Percentiles rank a stretch among this genome's conserved stretches.
Evolutionary conservation across 2,329 filamentous ascomycete genomes (phyloP).

Genomic region (Aspergillus ibericus): DNA sequence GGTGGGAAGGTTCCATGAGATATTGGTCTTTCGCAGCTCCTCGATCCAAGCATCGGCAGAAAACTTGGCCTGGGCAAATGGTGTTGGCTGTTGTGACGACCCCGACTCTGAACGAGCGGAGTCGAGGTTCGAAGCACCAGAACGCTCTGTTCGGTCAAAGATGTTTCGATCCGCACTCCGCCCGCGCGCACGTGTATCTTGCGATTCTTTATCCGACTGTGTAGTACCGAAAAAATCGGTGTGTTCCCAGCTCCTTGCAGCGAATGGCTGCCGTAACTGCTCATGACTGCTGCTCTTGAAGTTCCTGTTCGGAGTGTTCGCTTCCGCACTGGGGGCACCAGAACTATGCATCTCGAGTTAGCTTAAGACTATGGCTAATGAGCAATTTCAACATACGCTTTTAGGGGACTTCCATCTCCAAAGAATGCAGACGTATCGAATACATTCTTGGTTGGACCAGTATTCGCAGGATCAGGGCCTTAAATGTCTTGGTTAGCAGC

Average conservation of each 20-base stretch:
- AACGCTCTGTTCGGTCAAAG: slow-evolving; percentile 20
- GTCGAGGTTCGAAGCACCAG: slow-evolving; percentile 21
- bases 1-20: slow-evolving; percentile 35
- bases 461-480: slow-evolving; percentile 35
- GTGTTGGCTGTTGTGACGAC: slow-evolving; percentile 28
- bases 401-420: slow-evolving; percentile 8
- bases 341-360: slow-evolving; percentile 13
- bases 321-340: not conserved
- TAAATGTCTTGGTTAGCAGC: slow-evolving; percentile 28
- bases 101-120: slow-evolving; percentile 17
- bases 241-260: slow-evolving; percentile 42
- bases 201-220: slow-evolving; percentile 26
- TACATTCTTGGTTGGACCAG: slow-evolving; percentile 7
- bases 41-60: slow-evolving; percentile 41
- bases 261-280: slow-evolving; percentile 41
- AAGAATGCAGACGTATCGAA: slow-evolving; percentile 15
- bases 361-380: slow-evolving; percentile 4
- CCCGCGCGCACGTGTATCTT: slow-evolving; percentile 20
- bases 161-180: slow-evolving; percentile 24
- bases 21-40: slow-evolving; percentile 37
- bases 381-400: slow-evolving; percentile 6
- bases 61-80: slow-evolving; percentile 39
- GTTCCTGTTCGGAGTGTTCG: slow-evolving; percentile 16
- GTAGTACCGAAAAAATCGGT: slow-evolving; percentile 35
- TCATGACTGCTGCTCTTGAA: slow-evolving; percentile 38